Conservation (phyloP, 1,284 basidiomycete genomes). For the Lentinula novae-zelandiae region DNA sequence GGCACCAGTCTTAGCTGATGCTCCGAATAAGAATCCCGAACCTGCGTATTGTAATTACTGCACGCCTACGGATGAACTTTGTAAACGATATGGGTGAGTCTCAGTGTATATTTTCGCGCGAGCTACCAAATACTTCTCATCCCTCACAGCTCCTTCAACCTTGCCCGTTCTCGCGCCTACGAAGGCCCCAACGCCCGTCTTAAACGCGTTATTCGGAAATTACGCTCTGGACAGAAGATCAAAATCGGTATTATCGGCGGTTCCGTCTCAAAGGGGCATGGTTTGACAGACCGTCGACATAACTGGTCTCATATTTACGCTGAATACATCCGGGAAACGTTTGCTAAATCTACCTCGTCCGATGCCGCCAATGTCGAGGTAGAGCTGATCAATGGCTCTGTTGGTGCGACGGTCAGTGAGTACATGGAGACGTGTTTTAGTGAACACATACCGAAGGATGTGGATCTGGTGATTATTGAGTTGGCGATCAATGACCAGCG, state of each 20-base stretch:
- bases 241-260: constrained; percentile 7
- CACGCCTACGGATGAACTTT: neutral
- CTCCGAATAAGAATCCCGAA: neutral
- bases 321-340: constrained; percentile 2
- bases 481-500: constrained; percentile 3
- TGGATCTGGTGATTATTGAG: constrained; percentile 4
- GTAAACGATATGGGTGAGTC: constrained; percentile 4
- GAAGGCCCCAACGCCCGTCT: constrained; percentile 4
- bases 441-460: constrained; percentile 2
- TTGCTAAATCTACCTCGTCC: neutral
- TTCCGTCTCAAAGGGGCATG: neutral
- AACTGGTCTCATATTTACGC: constrained; percentile 3
- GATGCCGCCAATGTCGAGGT: neutral
- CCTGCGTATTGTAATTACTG: constrained; percentile 4
- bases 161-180: constrained; percentile 4
- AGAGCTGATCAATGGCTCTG: constrained; percentile 1
- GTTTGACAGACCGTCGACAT: neutral
- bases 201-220: constrained; percentile 3
- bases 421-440: constrained; percentile 8
- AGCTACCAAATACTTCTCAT: neutral
- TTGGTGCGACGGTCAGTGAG: constrained; percentile 1
- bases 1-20: neutral
- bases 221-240: neutral
- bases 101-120: too few species aligned
- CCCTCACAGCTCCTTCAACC: neutral